A percentile compares a stretch with the other conserved stretches of the same genome.
phyloP scores from a whole-genome alignment of 2,329 filamentous ascomycete genomes.

The Ceratocystis harringtonii region DNA sequence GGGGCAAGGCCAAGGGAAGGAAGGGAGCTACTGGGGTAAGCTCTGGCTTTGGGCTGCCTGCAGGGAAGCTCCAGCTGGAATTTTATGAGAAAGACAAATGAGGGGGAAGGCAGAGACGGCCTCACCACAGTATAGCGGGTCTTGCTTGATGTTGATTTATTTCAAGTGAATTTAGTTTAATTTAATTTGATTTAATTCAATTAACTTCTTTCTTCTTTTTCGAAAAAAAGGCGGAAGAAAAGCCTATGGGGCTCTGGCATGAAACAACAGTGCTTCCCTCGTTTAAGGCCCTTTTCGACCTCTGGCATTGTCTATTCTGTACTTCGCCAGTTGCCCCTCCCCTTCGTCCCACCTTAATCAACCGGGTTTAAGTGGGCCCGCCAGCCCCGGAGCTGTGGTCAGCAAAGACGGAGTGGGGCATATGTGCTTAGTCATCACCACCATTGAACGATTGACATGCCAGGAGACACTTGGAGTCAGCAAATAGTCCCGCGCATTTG shows the following conservation, averaged over 20 bases:
- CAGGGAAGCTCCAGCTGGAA: neutral
- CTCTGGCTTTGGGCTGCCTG: neutral
- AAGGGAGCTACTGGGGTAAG: conserved; percentile 3
- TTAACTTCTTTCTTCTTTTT: no score
- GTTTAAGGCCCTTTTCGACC: neutral
- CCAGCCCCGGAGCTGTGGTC: neutral
- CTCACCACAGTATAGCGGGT: neutral
- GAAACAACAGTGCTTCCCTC: neutral
- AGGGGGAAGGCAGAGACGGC: neutral
- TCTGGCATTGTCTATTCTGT: neutral
- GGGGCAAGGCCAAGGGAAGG: neutral
- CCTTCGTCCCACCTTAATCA: neutral
- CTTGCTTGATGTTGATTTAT: neutral
- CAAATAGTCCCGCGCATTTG: no score
- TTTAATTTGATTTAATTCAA: no score
- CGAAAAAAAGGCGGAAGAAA: neutral
- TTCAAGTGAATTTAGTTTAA: no score
- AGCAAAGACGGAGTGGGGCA: neutral
- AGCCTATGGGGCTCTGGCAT: neutral
- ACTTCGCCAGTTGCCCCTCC: neutral
- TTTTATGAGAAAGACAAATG: neutral
- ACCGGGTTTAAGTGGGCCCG: conserved; percentile 2
- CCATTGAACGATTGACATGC: no score
- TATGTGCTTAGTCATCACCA: neutral
- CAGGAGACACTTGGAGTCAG: no score